Conservation (phyloP, 1,284 basidiomycete genomes). For the Calocybe gambosa region DNA sequence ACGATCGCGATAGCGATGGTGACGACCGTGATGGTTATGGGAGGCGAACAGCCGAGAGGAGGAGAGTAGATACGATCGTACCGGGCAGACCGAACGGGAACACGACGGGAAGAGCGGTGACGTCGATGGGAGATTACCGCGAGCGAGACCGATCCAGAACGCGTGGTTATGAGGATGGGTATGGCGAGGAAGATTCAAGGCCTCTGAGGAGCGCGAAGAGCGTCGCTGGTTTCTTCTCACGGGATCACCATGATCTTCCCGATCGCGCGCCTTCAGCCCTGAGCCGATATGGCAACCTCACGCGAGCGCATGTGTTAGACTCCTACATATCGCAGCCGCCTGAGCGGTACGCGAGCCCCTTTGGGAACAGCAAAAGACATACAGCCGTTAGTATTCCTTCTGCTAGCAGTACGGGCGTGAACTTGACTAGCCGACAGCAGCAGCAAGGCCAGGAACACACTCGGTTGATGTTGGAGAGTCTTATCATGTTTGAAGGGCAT, state of each 20-base stretch:
- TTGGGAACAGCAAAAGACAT: slow-evolving; percentile 22
- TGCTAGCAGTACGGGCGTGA: background rate
- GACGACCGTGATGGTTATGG: background rate
- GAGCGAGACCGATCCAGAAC: slow-evolving; percentile 2
- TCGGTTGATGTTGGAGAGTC: slow-evolving; percentile 58
- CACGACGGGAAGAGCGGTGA: background rate
- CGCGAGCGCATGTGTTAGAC: slow-evolving; percentile 3
- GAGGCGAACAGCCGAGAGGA: slow-evolving; percentile 3
- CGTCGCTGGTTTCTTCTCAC: background rate
- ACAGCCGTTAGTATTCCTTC: slow-evolving; percentile 13
- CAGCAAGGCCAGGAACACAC: slow-evolving; percentile 50
- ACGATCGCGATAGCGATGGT: background rate
- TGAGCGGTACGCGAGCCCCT: slow-evolving; percentile 22
- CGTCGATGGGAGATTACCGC: slow-evolving; percentile 7
- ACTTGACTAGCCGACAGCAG: slow-evolving; percentile 11
- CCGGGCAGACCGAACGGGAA: background rate
- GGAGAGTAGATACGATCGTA: slow-evolving; percentile 16
- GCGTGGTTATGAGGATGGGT: background rate
- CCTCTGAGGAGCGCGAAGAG: background rate
- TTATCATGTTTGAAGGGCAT: slow-evolving; percentile 63
- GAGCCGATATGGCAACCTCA: slow-evolving; percentile 2
- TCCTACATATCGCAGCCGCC: background rate
- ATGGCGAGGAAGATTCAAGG: background rate
- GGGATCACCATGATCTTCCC: slow-evolving; percentile 4
- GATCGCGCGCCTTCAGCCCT: slow-evolving; percentile 5